phyloP scores from a whole-genome alignment of 225 moss, liverwort and hornwort species.

The Pseudoscleropodium purum region DNA sequence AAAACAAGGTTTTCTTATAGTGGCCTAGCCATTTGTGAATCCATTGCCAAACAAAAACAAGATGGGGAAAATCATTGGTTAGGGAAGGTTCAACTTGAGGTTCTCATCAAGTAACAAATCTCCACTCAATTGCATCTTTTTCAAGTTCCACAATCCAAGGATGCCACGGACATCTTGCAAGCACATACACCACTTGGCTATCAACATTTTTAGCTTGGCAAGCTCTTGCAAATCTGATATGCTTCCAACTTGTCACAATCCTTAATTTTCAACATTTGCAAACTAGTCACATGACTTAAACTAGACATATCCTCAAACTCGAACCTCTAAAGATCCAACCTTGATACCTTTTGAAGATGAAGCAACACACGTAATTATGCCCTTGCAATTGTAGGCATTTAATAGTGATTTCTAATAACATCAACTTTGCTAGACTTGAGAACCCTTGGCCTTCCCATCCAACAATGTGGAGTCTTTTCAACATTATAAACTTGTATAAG shows the following conservation, averaged over 20 bases:
- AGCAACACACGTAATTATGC: not conserved
- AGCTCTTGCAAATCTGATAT: not conserved
- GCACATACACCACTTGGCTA: too few species aligned
- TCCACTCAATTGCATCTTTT: too few species aligned
- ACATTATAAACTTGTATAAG: not conserved
- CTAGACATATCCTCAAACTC: rapidly evolving
- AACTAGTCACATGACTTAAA: rapidly evolving
- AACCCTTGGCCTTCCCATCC: not conserved
- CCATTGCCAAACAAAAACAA: too few species aligned
- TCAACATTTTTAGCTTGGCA: not conserved
- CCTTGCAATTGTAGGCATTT: rapidly evolving
- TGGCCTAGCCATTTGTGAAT: too few species aligned
- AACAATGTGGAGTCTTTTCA: not conserved
- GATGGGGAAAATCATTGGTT: too few species aligned
- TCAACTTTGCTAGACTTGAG: not conserved
- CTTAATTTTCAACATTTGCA: rapidly evolving
- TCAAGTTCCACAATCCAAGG: too few species aligned
- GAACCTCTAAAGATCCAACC: rapidly evolving
- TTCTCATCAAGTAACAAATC: too few species aligned
- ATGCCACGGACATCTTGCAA: too few species aligned
- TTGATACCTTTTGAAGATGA: too few species aligned
- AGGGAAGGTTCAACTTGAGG: too few species aligned
- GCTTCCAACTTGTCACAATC: not conserved
- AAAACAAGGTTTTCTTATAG: too few species aligned
- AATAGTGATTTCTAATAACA: rapidly evolving